Base-by-base conservation (phyloP, 1,284 basidiomycete genomes). In the Moesziomyces antarcticus region DNA sequence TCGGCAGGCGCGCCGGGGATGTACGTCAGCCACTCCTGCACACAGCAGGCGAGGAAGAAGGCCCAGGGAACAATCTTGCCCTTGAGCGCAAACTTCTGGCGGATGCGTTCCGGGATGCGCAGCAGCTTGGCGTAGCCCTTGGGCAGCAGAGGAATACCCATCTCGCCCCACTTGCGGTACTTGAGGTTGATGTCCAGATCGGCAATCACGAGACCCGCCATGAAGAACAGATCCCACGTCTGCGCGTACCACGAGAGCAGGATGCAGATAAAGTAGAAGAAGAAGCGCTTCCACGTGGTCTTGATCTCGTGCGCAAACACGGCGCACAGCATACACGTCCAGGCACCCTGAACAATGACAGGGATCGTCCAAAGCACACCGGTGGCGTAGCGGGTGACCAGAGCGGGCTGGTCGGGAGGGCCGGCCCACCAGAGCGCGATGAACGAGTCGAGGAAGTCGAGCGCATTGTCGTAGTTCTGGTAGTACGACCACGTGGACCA, bases 351-450 rank as follows among this genome's bases (percentile, higher is more conserved):
- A 13, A 80, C 75, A 27, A 79, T 79, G 33, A 80, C 62, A 14
- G 78, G 78, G 37, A 79, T 76, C 9, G 78, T 80, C 78, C 78
- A 80, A 24, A 80, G 77, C 41, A 80, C 75, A 70, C 78, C 78
- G 37, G 78, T 80, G 27, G 78, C 78, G 43, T 80, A 80, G 8
- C 64, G 62, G 7, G 75, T 69, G 21, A 77, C 73, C 10, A 77
- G 43, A 16, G 67, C 66, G 7, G 78, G 78, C 37, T 57, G 47
- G 14, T 69, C 65, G 11, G 77, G 77, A 24, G 78, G 78, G 1
- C 37, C 42, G 3, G 70, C 68, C 60, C 67, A 80, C 78, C 78
- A 80, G 3, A 80, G 69, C 35, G 68, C 52, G 27, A 80, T 59
- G 46, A 66, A 78, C 40, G 63, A 54, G 56, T 79, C 56, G 56